A percentile compares a stretch with the other conserved stretches of the same genome.
Evolutionary conservation across 495 filamentous ascomycete genomes (phyloP).

Genomic region (Trypethelium eluteriae): DNA sequence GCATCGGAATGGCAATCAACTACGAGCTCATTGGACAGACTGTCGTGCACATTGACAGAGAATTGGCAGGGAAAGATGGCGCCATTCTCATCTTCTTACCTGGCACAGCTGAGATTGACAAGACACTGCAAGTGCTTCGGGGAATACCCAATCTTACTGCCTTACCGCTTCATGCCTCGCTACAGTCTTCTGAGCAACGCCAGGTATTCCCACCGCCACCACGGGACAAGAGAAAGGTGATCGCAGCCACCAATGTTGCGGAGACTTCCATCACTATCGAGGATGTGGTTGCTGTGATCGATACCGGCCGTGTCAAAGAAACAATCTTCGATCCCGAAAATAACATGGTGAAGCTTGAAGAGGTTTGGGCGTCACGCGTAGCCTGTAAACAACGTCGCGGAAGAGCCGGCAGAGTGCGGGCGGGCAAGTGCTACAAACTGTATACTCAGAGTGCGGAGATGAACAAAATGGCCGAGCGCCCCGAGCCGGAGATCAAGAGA

Average conservation of each 20-base stretch:
- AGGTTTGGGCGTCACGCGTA: constrained; percentile 90
- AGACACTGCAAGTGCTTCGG: constrained; percentile 63
- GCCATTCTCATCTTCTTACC: constrained; percentile 93
- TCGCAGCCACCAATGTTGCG: constrained; percentile 91
- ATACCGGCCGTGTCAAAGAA: constrained; percentile 91
- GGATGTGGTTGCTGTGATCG: constrained; percentile 93
- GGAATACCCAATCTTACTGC: constrained; percentile 64
- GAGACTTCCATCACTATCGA: constrained; percentile 98
- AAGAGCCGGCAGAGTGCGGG: constrained; percentile 83
- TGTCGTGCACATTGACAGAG: constrained; percentile 69
- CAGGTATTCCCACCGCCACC: constrained; percentile 76
- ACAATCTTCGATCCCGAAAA: constrained; percentile 87
- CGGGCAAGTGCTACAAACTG: constrained; percentile 89
- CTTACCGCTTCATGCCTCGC: constrained; percentile 85
- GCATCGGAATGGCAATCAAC: constrained; percentile 79
- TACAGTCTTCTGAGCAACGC: constrained; percentile 77
- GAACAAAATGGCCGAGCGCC: constrained; percentile 75
- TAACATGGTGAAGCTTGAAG: constrained; percentile 88
- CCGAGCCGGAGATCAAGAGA: constrained; percentile 86
- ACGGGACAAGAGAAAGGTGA: constrained; percentile 74
- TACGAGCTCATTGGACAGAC: constrained; percentile 79
- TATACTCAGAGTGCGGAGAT: constrained; percentile 76
- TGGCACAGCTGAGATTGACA: constrained; percentile 77
- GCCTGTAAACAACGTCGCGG: constrained; percentile 96
- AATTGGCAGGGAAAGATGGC: constrained; percentile 61